These are phyloP conservation scores for Halteria grandinella DNA, from an alignment of 73 alveolate species.

Conservation along the genomic window DNA sequence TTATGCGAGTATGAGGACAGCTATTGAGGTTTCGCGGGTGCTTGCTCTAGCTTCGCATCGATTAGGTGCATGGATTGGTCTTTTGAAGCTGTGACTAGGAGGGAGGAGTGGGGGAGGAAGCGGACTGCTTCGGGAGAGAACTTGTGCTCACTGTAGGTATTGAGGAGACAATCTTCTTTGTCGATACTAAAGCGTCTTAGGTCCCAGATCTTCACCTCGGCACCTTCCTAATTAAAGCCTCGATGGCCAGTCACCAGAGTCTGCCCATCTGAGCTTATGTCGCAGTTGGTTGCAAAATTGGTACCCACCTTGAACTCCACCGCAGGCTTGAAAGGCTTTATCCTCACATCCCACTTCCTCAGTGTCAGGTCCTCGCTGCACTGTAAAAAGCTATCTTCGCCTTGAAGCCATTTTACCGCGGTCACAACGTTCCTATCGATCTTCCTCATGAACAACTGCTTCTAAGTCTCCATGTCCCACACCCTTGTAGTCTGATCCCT, in stretches of 20 bases:
- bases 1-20: background rate
- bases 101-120: background rate
- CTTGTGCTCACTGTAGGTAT: conserved; percentile 15
- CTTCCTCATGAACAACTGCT: conserved; percentile 4
- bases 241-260: conserved; percentile 72
- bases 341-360: conserved; percentile 72
- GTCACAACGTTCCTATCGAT: conserved; percentile 75
- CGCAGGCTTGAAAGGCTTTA: conserved; percentile 27
- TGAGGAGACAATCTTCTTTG: background rate
- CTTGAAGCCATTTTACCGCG: conserved; percentile 58
- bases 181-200: conserved; percentile 52
- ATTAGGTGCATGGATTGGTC: conserved; percentile 30
- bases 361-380: conserved; percentile 74
- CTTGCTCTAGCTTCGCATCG: no score
- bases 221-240: conserved; percentile 72
- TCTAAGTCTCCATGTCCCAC: conserved; percentile 69
- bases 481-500: conserved; percentile 67
- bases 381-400: conserved; percentile 45
- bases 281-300: conserved; percentile 72
- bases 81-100: conserved; percentile 37
- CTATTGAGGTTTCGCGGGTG: conserved; percentile 12
- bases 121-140: conserved; percentile 42
- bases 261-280: conserved; percentile 33
- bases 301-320: conserved; percentile 54
- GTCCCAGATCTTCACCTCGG: conserved; percentile 73